Evolutionary conservation across 257 asterid genomes (phyloP), one percentile per base, ranked within the genome.

Genomic region (Agastache rugosa): DNA sequence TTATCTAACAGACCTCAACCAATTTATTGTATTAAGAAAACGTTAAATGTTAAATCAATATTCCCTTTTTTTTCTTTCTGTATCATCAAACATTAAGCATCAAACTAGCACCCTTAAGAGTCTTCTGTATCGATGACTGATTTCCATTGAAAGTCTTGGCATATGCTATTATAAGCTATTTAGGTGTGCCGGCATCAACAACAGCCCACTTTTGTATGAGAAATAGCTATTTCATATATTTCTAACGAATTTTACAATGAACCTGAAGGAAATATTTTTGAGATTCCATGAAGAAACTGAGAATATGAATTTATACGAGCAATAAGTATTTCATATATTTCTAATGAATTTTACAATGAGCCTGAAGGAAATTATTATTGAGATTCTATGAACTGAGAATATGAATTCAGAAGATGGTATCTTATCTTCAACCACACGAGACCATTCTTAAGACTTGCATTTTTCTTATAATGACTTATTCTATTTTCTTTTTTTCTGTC

Each of bases 311-410:
- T 5, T 16, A 37, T 37, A 37, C 8, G 42, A 16, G 23, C 55
- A 48, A 48, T 58, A 45, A 22, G 14, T 48, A 76, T 25, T 35
- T 54, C 47, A 15, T 45, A 55, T 15, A 58, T 53, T 35, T 39
- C 54, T 50, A 53, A 22, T 20, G 37, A 76, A 27, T 72, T 69
- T 69, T 64, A 60, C 22, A 39, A 69, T 48, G 70, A 50, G 37
- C 17, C 48, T 11, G n/a, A 60, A 76, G 10, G 53, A 48, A 65
- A 53, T 10, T 8, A 62, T 16, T 48, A 44, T 14, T 23, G 25
- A 81, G 23, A 67, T 62, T 23, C 61, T 54, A 22, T 27, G 2
- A 72, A 67, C 55, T 47, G 37, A 41, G 50, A 17, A 17, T 61
- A 27, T 41, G 11, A 67, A 74, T 55, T 54, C 37, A 27, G 60